Evolutionary conservation across 495 filamentous ascomycete genomes (phyloP), one percentile per base, ranked within the genome.

Genomic region (Aspergillus bertholletiae): DNA sequence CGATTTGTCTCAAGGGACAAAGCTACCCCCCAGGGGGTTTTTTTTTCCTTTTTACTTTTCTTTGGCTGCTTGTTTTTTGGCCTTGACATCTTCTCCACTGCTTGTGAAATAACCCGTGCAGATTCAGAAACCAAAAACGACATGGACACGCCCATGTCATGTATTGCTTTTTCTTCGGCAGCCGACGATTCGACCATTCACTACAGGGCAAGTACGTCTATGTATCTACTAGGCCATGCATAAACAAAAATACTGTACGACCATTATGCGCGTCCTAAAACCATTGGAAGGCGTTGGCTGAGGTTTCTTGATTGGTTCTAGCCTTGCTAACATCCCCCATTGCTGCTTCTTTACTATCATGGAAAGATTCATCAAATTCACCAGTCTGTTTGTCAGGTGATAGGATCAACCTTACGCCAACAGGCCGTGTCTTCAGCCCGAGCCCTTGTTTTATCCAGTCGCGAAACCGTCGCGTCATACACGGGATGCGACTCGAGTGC

Each of bases 371-470:
- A 17, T 24, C 26, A 20, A n/a, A 47, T 54, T 40, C 7, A 35
- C 43, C 27, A 18, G 26, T 57, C 46, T 27, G 18, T 1, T 24
- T 46, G 27, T 55, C 53, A 34, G 49, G 48, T 53, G 32, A 34
- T 35, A 54, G 50, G 1, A 13, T 53, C 17, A 48, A 28, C 15
- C 48, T 21, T 20, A 26, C 32, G 39, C 24, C 52, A 47, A 34
- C 35, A 21, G 13, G 37, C 37, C 18, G 1, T 40, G 37, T 6
- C 18, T 22, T 43, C 18, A 43, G 9, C 39, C 7, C 20, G 39
- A 43, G 2, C 13, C 17, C 17, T 37, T 37, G 11, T 37, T n/a
- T n/a, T n/a, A 15, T 37, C 11, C 13, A 43, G 39, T 7, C 17
- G 20, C 18, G 3, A 43, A 43, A 43, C 18, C 17, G n/a, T 22